Conservation (phyloP, 208 protist genomes). For the Wallacemonas collosoma region DNA sequence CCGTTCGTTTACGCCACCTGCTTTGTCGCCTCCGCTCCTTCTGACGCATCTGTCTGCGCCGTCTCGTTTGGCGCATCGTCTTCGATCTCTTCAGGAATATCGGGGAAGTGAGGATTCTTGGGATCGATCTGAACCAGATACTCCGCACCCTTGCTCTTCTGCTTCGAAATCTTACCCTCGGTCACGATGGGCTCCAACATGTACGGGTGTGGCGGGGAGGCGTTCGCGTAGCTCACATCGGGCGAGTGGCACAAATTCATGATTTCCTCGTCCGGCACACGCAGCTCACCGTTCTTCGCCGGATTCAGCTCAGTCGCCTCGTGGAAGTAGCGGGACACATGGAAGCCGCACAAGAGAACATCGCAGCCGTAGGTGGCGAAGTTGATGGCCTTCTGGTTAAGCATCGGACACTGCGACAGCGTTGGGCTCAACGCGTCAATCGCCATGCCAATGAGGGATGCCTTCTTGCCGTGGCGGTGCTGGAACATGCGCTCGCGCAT, state of each 20-base stretch:
- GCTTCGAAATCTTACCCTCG: slow-evolving; percentile 79
- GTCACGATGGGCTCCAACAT: slow-evolving; percentile 82
- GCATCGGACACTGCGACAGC: slow-evolving; percentile 77
- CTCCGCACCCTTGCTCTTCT: slow-evolving; percentile 59
- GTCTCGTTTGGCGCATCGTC: slow-evolving; percentile 19
- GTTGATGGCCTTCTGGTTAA: slow-evolving; percentile 91
- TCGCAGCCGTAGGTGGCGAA: slow-evolving; percentile 85
- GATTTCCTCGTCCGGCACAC: slow-evolving; percentile 62
- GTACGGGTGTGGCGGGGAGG: slow-evolving; percentile 82
- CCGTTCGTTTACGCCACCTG: background rate
- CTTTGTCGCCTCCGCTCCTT: slow-evolving; percentile 7
- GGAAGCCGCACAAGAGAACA: slow-evolving; percentile 75
- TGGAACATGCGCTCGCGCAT: slow-evolving; percentile 86
- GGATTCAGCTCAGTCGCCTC: slow-evolving; percentile 91
- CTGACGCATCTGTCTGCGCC: slow-evolving; percentile 3
- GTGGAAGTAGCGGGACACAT: slow-evolving; percentile 89
- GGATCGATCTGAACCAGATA: slow-evolving; percentile 60
- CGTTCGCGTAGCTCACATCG: slow-evolving; percentile 76
- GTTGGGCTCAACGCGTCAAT: slow-evolving; percentile 79
- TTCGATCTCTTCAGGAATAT: slow-evolving; percentile 84
- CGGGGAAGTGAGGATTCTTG: slow-evolving; percentile 84
- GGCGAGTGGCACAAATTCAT: slow-evolving; percentile 64
- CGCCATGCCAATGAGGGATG: slow-evolving; percentile 53
- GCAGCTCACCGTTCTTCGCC: slow-evolving; percentile 72
- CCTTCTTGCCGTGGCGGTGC: slow-evolving; percentile 79